A percentile compares a stretch with the other conserved stretches of the same genome.
phyloP scores from a whole-genome alignment of 352 stramenopile species.

The Phytophthora fragariae region DNA sequence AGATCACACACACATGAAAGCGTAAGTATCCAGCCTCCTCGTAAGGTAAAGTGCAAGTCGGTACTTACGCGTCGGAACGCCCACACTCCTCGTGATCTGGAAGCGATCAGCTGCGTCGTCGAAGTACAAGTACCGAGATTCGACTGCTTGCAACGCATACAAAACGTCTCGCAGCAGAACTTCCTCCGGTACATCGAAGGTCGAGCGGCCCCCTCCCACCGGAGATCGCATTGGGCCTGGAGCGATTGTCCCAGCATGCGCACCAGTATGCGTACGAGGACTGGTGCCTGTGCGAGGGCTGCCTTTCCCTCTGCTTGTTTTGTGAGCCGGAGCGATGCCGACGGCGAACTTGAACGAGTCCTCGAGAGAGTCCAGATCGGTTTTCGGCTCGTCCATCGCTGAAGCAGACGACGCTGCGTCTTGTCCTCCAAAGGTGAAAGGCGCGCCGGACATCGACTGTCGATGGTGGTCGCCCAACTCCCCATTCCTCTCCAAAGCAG shows the following conservation, averaged over 20 bases:
- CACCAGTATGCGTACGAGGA: conserved; percentile 13
- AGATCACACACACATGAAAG: conserved; percentile 4
- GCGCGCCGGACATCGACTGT: conserved; percentile 34
- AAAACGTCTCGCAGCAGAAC: conserved; percentile 93
- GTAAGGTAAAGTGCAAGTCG: background rate
- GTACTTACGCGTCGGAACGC: conserved; percentile 80
- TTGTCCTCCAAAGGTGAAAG: conserved; percentile 24
- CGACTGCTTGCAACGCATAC: conserved; percentile 93
- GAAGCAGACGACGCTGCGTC: conserved; percentile 1
- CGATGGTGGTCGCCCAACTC: conserved; percentile 26
- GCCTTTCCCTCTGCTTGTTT: conserved; percentile 35
- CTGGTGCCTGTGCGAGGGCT: conserved; percentile 17
- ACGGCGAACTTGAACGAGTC: conserved; percentile 85
- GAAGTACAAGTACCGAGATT: conserved; percentile 91
- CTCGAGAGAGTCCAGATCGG: conserved; percentile 67
- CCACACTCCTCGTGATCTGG: conserved; percentile 79
- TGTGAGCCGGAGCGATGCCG: conserved; percentile 59
- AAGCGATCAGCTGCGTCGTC: conserved; percentile 79
- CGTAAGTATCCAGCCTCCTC: conserved; percentile 10
- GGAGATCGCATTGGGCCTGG: conserved; percentile 1
- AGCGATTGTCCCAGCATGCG: conserved; percentile 7
- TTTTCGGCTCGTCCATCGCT: conserved; percentile 24
- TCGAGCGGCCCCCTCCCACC: conserved; percentile 24
- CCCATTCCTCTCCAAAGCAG: conserved; percentile 12
- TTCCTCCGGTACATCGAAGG: conserved; percentile 85